Base-by-base conservation (phyloP, 345 rosid species). In the Moricandia arvensis region DNA sequence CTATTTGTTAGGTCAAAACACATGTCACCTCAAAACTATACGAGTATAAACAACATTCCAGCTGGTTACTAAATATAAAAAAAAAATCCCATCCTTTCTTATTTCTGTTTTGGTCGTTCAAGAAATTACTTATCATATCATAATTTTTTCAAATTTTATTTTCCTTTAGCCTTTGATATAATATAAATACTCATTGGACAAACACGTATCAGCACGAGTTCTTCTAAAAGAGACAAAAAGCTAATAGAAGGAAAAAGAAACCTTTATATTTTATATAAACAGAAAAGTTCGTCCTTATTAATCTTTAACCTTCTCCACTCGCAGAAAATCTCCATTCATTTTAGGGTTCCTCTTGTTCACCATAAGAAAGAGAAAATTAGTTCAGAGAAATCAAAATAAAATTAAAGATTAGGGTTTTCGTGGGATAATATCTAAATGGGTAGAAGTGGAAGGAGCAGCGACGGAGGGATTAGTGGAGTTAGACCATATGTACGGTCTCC, bases 401-500 rank as follows among this genome's bases (percentile, higher is more conserved):
- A n/a, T n/a, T n/a, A n/a, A 21, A 18, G 8, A 17, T 16, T 45
- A 57, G 73, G 73, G 51, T 59, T 71, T 71, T 27, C 59, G 11
- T 54, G 7, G 58, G 74, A n/a, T 58, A 49, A n/a, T 53, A 66
- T 31, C 55, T 3, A 12, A 12, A 91, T 93, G 97, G 96, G 86
- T 47, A 86, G 86, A 68, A 91, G 92, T 70, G 93, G 82, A 59
- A 75, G 92, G 66, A 89, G 93, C 70, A 88, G 2, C 59, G 77
- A 69, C 8, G 79, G 65, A 67, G 70, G 83, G 59, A 89, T 88
- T 17, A 82, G 31, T 41, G 85, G 87, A 15, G 96, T 90, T 60
- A 84, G 99, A 77, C 92, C 88, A 60, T 92, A 95, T 74, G 73
- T 90, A 61, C 85, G 99, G 76, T 95, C 99, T 29, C 93, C 90